Evolutionary conservation across 2,329 filamentous ascomycete species (phyloP), one percentile per base, ranked within the genome.

Genomic region (Gaeumannomyces sp.): DNA sequence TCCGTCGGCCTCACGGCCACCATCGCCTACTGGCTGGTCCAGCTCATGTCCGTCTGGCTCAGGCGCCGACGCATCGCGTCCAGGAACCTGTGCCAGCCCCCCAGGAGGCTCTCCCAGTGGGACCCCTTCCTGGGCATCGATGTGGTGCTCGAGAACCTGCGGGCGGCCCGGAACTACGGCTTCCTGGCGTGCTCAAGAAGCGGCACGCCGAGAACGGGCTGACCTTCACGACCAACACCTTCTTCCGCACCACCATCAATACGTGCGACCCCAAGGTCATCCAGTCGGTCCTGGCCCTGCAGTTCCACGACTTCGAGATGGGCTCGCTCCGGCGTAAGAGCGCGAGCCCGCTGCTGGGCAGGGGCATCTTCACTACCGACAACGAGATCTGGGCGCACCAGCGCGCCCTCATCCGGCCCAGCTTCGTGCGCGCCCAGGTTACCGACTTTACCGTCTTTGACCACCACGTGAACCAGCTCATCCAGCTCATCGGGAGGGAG

Each of bases 381-480:
- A 85, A 84, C 0, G 68, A 73, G n/a, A 75, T 76, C 31, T 87
- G 85, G 85, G 78, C 81, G 58, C 75, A 78, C 22, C 78, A 79
- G 0, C 76, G 83, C 14, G 76, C 80, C 7, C 76, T 85, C 69
- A 76, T 88, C 27, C 75, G 83, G 22, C 85, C 85, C 0, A 79
- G 81, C 68, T 85, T 85, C 67, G 78, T 80, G n/a, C 75, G 80
- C n/a, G 78, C 82, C 66, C 81, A 85, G 72, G 78, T 85, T 45
- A 86, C 88, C 50, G 89, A 94, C 73, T 79, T 94, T 31, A 80
- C 86, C 50, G 85, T 87, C 60, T 88, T 92, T 69, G 90, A 93
- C 72, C 79, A 80, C n/a, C 90, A 94, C 73, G 81, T 91, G 14
- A 78, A 83, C 64, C 80, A 85, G 53, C 77, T 88, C 59, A 76